phyloP scores from a whole-genome alignment of 495 filamentous ascomycete genomes.

The Lentithecium fluviatile region DNA sequence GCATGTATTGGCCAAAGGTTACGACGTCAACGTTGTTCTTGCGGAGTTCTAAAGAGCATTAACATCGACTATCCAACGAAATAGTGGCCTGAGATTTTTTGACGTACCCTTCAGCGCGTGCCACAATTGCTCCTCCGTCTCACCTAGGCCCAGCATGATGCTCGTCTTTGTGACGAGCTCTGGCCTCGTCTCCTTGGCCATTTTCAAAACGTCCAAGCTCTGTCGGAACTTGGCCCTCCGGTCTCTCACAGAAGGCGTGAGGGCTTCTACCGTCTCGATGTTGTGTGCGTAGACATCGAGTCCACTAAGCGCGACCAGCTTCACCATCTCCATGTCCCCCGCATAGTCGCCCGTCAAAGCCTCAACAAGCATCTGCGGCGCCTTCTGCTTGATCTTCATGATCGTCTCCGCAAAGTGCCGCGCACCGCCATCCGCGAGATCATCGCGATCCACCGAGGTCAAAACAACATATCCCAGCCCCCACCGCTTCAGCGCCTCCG shows the following conservation, averaged over 20 bases:
- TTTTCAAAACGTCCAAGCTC: conserved; percentile 73
- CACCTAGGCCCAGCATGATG: conserved; percentile 92
- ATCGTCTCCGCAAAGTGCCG: conserved; percentile 93
- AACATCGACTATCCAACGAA: no score
- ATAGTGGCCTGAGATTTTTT: no score
- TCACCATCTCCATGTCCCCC: conserved; percentile 80
- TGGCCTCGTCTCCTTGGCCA: conserved; percentile 72
- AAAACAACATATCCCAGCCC: conserved; percentile 94
- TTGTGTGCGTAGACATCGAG: conserved; percentile 97
- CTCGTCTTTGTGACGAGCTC: conserved; percentile 93
- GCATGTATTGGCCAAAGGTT: conserved; percentile 99
- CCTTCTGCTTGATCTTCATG: conserved; percentile 87
- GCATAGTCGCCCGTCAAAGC: conserved; percentile 88
- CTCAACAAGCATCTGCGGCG: conserved; percentile 84
- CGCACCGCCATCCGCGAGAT: conserved; percentile 84
- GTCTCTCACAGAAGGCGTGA: conserved; percentile 88
- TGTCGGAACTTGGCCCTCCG: conserved; percentile 87
- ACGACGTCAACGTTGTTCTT: conserved; percentile 84
- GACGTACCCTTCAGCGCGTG: conserved; percentile 65
- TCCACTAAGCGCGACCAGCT: conserved; percentile 77
- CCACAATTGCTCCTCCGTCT: conserved; percentile 87
- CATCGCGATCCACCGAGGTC: conserved; percentile 90
- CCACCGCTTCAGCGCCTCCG: conserved; percentile 89
- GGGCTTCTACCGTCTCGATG: conserved; percentile 86
- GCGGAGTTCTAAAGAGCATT: conserved; percentile 59